These are phyloP conservation scores for Ramularia collo-cygni DNA, from an alignment of 2,329 filamentous ascomycete genomes.

Conservation along the genomic window DNA sequence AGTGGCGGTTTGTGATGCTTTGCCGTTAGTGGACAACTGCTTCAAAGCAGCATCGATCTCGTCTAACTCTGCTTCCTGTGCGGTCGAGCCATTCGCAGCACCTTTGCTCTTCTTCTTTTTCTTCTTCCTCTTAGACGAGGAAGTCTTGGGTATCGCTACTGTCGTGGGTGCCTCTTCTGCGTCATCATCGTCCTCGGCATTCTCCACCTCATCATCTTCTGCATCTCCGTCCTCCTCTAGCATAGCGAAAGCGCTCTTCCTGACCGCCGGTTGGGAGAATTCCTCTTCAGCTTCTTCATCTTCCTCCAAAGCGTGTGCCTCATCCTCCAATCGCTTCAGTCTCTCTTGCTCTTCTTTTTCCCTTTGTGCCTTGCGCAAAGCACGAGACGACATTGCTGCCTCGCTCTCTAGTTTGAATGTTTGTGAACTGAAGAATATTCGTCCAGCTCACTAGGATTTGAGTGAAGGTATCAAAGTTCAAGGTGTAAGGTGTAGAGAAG, in stretches of 20 bases:
- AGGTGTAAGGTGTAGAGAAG: too few species aligned
- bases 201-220: constrained; percentile 29
- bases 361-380: constrained; percentile 57
- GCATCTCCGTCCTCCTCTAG: constrained; percentile 36
- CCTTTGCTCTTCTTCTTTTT: constrained; percentile 54
- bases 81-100: constrained; percentile 18
- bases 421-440: too few species aligned
- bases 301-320: constrained; percentile 23
- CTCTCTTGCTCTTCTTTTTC: constrained; percentile 53
- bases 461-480: too few species aligned
- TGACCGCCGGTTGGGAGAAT: constrained; percentile 18
- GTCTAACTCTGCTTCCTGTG: constrained; percentile 40
- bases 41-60: constrained; percentile 61
- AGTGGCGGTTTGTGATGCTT: constrained; percentile 16
- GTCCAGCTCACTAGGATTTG: too few species aligned
- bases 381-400: constrained; percentile 52
- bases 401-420: too few species aligned
- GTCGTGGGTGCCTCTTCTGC: constrained; percentile 10
- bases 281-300: constrained; percentile 35
- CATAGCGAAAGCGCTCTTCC: constrained; percentile 43
- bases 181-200: constrained; percentile 28
- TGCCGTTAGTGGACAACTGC: constrained; percentile 43
- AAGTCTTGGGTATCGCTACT: constrained; percentile 21
- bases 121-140: constrained; percentile 49
- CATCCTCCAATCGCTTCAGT: constrained; percentile 33